Percentiles rank a stretch among this genome's conserved stretches.
These are phyloP conservation scores for Fusarium brachygibbosum DNA, from an alignment of 2,329 filamentous ascomycete species.

Conservation along the genomic window DNA sequence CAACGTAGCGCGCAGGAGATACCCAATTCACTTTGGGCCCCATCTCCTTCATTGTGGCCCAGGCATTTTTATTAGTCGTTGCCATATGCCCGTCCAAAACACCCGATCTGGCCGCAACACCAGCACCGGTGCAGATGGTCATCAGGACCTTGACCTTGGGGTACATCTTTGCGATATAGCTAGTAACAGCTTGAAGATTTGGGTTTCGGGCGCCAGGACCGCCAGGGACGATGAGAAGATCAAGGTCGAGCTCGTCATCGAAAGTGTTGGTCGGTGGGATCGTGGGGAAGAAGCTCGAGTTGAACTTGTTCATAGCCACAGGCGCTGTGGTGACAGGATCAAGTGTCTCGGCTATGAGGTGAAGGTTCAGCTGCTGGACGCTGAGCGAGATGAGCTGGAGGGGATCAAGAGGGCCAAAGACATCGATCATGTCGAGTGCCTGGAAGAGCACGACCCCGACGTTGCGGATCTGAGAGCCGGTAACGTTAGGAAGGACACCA, in stretches of 20 bases:
- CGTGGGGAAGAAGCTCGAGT: conserved; percentile 55
- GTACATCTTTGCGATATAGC: conserved; percentile 57
- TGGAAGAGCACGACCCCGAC: conserved; percentile 61
- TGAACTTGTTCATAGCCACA: conserved; percentile 50
- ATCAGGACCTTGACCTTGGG: conserved; percentile 67
- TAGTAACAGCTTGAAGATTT: conserved; percentile 55
- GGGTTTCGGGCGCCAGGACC: conserved; percentile 63
- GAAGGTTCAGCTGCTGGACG: conserved; percentile 55
- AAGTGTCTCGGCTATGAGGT: conserved; percentile 57
- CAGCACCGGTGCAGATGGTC: conserved; percentile 76
- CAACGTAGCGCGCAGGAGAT: conserved; percentile 71
- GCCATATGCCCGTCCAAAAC: conserved; percentile 71
- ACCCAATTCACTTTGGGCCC: conserved; percentile 71
- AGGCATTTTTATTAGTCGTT: conserved; percentile 76
- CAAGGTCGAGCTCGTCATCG: conserved; percentile 62
- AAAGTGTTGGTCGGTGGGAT: conserved; percentile 66
- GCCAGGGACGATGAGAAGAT: conserved; percentile 76
- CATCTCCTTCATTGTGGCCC: conserved; percentile 61
- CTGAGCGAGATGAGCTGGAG: conserved; percentile 58
- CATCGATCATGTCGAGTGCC: conserved; percentile 61
- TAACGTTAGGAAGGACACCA: conserved; percentile 40
- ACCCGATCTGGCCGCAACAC: conserved; percentile 69
- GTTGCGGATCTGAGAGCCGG: conserved; percentile 46
- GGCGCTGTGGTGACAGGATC: conserved; percentile 58
- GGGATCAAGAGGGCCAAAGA: conserved; percentile 62